Conservation (phyloP, 257 asterid species). For the Lithospermum erythrorhizon region DNA sequence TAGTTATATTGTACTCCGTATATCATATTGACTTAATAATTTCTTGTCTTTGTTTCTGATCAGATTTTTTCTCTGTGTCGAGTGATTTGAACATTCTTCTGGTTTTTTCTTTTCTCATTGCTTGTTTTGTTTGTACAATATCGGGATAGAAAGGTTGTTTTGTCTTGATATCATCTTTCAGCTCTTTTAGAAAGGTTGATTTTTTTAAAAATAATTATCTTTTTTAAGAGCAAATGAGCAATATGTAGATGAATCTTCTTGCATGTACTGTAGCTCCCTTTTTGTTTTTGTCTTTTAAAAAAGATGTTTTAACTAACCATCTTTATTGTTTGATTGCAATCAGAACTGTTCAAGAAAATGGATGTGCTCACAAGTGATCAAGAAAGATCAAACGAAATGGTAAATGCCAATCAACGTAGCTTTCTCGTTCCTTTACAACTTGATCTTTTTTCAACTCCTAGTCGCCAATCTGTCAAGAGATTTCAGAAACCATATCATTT, state of each 20-base stretch:
- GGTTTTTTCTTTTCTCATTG: no score
- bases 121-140: neutral
- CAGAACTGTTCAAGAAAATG: constrained; percentile 77
- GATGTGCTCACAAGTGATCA: constrained; percentile 61
- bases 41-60: neutral
- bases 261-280: neutral
- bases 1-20: no score
- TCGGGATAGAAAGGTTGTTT: neutral
- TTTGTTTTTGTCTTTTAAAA: neutral
- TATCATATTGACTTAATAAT: neutral
- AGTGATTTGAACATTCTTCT: neutral
- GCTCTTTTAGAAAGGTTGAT: neutral
- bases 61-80: no score
- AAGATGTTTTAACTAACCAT: neutral
- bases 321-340: constrained; percentile 7
- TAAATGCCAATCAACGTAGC: constrained; percentile 11
- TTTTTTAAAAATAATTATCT: no score
- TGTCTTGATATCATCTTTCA: neutral
- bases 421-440: neutral
- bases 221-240: no score
- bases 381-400: constrained; percentile 91
- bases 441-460: neutral
- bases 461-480: no score
- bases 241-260: neutral
- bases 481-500: no score